phyloP scores from a whole-genome alignment of 805 yeast genomes.

The Candida namnaoensis region DNA sequence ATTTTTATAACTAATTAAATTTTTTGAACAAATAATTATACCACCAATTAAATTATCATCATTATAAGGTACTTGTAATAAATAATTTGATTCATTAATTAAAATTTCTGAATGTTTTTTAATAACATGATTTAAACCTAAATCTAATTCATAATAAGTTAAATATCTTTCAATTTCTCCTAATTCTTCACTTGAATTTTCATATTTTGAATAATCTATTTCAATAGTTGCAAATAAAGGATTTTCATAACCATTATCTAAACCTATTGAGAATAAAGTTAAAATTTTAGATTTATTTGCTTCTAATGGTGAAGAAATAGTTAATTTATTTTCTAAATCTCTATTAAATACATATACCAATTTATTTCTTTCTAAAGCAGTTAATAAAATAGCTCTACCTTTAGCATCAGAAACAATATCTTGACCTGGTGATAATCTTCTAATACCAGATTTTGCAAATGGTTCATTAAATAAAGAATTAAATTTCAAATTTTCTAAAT shows the following conservation, averaged over 20 bases:
- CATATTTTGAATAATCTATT: slow-evolving; percentile 35
- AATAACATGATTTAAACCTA: slow-evolving; percentile 74
- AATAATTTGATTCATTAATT: slow-evolving; percentile 32
- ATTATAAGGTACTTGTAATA: slow-evolving; percentile 68
- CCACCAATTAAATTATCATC: slow-evolving; percentile 66
- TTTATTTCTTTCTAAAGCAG: slow-evolving; percentile 69
- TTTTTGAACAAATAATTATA: slow-evolving; percentile 46
- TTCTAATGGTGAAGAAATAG: slow-evolving; percentile 69
- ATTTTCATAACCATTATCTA: slow-evolving; percentile 75
- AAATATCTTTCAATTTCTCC: slow-evolving; percentile 26
- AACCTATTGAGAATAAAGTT: slow-evolving; percentile 43
- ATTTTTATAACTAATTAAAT: slow-evolving; percentile 42
- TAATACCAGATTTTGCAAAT: slow-evolving; percentile 62
- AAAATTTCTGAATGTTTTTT: slow-evolving; percentile 36
- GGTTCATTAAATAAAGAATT: slow-evolving; percentile 53
- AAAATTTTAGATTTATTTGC: slow-evolving; percentile 41
- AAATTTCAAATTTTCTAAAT: slow-evolving; percentile 26
- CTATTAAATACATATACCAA: slow-evolving; percentile 57
- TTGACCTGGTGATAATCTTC: slow-evolving; percentile 71
- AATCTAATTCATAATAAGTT: slow-evolving; percentile 73
- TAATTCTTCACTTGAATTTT: slow-evolving; percentile 12
- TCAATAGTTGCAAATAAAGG: slow-evolving; percentile 84
- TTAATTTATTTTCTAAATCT: slow-evolving; percentile 34
- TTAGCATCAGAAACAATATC: slow-evolving; percentile 62
- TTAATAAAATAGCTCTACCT: slow-evolving; percentile 59